Evolutionary conservation across 163 green algal genomes (phyloP).

Genomic region (Prototheca wickerhamii): DNA sequence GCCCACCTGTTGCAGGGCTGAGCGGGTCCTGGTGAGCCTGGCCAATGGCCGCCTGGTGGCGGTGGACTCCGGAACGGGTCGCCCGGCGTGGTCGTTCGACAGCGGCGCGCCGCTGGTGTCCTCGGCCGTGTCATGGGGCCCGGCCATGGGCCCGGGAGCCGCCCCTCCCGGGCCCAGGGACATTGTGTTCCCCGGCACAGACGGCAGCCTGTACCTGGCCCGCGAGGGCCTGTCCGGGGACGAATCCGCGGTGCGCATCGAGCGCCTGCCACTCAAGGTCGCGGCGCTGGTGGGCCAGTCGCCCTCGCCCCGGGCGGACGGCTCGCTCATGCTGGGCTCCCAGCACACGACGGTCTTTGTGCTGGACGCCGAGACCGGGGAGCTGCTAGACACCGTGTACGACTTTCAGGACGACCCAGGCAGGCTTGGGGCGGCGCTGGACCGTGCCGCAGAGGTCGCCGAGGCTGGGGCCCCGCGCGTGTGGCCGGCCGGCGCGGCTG

Average conservation of each 20-base stretch:
- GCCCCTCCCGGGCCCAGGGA: not conserved
- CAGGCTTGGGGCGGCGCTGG: conserved; percentile 2
- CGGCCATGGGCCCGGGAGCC: not conserved
- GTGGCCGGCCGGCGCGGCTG: too few relatives aligned
- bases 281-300: conserved; percentile 73
- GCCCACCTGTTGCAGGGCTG: not conserved
- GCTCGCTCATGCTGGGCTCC: conserved; percentile 64
- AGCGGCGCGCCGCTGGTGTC: conserved; percentile 71
- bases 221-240: not conserved
- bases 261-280: conserved; percentile 73
- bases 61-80: conserved; percentile 59
- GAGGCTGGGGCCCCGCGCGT: too few relatives aligned
- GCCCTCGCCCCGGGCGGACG: conserved; percentile 70
- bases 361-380: conserved; percentile 62
- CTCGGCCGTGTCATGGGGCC: conserved; percentile 13
- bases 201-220: conserved; percentile 66
- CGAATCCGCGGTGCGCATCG: conserved; percentile 7
- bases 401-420: conserved; percentile 21
- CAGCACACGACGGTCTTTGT: conserved; percentile 62
- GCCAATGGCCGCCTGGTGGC: conserved; percentile 77
- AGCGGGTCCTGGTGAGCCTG: conserved; percentile 62
- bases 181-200: conserved; percentile 66
- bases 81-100: conserved; percentile 71
- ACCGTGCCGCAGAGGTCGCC: not conserved
- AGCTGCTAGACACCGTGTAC: conserved; percentile 40